Base-by-base conservation (phyloP, 1,284 basidiomycete genomes). In the Taiwanofungus camphoratus region DNA sequence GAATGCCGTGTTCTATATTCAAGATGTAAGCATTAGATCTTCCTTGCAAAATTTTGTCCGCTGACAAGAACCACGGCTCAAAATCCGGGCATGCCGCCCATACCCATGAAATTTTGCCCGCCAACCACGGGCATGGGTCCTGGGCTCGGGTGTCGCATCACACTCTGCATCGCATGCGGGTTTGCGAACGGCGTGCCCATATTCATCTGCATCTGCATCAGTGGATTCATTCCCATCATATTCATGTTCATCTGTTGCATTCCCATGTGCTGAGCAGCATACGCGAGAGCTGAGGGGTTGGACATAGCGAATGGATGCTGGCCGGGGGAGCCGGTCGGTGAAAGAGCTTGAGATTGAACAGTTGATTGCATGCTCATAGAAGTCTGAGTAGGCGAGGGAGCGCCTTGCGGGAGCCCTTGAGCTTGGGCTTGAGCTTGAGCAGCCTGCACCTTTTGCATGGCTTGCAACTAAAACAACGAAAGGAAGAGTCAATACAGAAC, bases 91-190 rank as follows among this genome's bases (percentile, higher is more conserved):
- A 69, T 68, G 15, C 66, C 63, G 38, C 67, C 64, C 63, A 76
- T 76, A 56, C 64, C 67, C 66, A 78, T 74, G 60, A 76, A 82
- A 38, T 71, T 73, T 59, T 81, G 78, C 41, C 66, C 68, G 19
- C 58, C 62, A 36, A 61, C 33, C 59, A 42, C 48, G 27, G 68
- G 57, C 54, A 63, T 58, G 12, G 77, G 79, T 13, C 70, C 74
- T 13, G 85, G 84, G 56, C 82, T 87, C 5, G 83, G 74, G 59
- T 87, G 80, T 45, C 85, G 76, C 82, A 88, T 79, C 44, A 87
- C 82, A 53, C 82, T 86, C 57, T 87, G 84, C 77, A 87, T 83
- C n/a, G 82, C 76, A 49, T 82, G 81, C 18, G 73, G 69, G 52
- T 77, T 74, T 16, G 70, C 70, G 58, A 77, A 84, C 44, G 74